Percentiles rank a stretch among this genome's conserved stretches.
These are phyloP conservation scores for Lentinula sp. DNA, from an alignment of 768 basidiomycete species.

Conservation along the genomic window DNA sequence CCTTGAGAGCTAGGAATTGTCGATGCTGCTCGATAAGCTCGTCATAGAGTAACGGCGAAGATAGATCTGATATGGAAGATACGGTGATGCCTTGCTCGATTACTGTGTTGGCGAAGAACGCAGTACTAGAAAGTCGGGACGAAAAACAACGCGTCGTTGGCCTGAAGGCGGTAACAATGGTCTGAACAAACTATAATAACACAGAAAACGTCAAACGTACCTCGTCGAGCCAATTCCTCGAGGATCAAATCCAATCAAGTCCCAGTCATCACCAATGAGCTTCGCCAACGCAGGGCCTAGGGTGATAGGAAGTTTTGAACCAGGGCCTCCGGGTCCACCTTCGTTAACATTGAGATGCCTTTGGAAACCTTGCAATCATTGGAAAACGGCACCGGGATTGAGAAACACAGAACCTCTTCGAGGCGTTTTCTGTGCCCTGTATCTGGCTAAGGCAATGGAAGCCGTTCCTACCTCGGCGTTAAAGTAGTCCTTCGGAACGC, in stretches of 20 bases:
- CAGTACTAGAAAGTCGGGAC: background rate
- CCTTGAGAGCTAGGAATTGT: conserved; percentile 15
- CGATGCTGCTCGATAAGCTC: conserved; percentile 12
- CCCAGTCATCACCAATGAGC: conserved; percentile 20
- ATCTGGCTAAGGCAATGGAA: conserved; percentile 13
- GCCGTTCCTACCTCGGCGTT: conserved; percentile 13
- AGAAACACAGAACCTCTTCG: conserved; percentile 17
- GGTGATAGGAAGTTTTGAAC: conserved; percentile 10
- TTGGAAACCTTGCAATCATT: background rate
- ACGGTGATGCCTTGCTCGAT: conserved; percentile 17
- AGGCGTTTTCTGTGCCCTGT: conserved; percentile 13
- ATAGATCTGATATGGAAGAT: conserved; percentile 9
- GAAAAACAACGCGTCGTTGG: conserved; percentile 15
- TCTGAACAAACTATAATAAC: background rate
- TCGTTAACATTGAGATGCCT: background rate
- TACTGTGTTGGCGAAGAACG: conserved; percentile 17
- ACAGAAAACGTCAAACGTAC: background rate
- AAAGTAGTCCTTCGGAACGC: conserved; percentile 20
- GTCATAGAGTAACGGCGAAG: conserved; percentile 8
- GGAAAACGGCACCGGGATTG: conserved; percentile 13
- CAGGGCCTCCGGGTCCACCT: conserved; percentile 22
- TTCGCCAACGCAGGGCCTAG: conserved; percentile 7
- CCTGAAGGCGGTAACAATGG: conserved; percentile 1
- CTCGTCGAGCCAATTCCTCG: conserved; percentile 17
- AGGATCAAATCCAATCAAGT: conserved; percentile 23